Evolutionary conservation across 2,329 filamentous ascomycete species (phyloP).

Genomic region (Ilyonectria destructans): DNA sequence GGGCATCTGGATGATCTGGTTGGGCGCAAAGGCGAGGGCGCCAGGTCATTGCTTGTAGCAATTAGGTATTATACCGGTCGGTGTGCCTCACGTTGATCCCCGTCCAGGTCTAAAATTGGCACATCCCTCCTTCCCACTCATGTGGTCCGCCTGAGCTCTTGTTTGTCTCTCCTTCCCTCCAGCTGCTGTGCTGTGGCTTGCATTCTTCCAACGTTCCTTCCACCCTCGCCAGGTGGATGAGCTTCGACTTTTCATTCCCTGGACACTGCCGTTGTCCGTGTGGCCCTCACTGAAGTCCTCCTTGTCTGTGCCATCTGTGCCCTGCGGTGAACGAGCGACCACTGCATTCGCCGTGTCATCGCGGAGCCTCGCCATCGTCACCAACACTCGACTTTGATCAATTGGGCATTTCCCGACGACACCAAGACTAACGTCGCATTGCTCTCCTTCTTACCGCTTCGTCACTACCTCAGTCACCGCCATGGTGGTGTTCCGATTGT

Average conservation of each 20-base stretch:
- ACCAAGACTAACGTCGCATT: neutral
- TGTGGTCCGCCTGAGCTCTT: neutral
- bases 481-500: slow-evolving; percentile 12
- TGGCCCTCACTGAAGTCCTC: neutral
- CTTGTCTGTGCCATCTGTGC: neutral
- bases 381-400: neutral
- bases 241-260: neutral
- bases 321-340: neutral
- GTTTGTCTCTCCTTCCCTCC: slow-evolving; percentile 3
- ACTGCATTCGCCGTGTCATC: neutral
- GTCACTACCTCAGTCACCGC: neutral
- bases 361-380: neutral
- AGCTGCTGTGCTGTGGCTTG: neutral
- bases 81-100: neutral
- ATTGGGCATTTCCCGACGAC: neutral
- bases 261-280: neutral
- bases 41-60: no score
- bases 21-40: slow-evolving; percentile 7
- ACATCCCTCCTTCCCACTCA: slow-evolving; percentile 21
- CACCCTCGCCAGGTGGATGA: neutral
- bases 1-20: neutral
- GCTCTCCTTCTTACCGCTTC: neutral
- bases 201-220: neutral
- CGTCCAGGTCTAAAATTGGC: slow-evolving; percentile 25
- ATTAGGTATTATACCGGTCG: neutral